phyloP scores from a whole-genome alignment of 2,329 filamentous ascomycete genomes.

The Leptosphaerulina australis region DNA sequence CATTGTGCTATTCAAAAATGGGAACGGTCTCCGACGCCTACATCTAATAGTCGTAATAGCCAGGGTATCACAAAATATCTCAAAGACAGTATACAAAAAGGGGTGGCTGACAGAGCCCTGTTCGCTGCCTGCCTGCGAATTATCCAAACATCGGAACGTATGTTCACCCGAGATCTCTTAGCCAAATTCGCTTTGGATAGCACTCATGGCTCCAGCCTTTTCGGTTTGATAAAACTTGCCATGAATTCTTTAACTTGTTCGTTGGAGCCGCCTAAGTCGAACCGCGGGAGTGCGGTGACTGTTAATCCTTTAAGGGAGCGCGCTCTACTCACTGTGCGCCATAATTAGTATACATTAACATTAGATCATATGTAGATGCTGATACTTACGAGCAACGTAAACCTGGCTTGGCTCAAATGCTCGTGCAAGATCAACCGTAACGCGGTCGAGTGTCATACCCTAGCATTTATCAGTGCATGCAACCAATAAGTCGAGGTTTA shows the following conservation, averaged over 20 bases:
- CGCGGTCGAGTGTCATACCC: constrained; percentile 66
- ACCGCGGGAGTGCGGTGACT: constrained; percentile 41
- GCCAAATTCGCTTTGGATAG: not conserved
- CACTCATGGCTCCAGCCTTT: not conserved
- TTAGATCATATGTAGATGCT: too few species aligned
- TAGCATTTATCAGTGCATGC: constrained; percentile 34
- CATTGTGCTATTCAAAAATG: too few species aligned
- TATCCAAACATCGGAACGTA: too few species aligned
- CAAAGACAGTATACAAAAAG: not conserved
- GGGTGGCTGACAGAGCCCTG: too few species aligned
- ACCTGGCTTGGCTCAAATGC: constrained; percentile 65
- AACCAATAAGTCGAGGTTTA: not conserved
- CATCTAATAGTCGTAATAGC: not conserved
- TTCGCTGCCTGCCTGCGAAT: too few species aligned
- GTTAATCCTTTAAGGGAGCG: constrained; percentile 58
- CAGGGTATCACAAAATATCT: not conserved
- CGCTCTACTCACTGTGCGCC: constrained; percentile 59
- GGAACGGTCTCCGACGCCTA: not conserved
- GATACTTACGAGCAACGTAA: constrained; percentile 61
- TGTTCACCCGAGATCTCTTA: not conserved
- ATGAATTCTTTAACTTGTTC: constrained; percentile 45
- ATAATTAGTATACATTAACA: constrained; percentile 2
- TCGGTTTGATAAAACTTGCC: constrained; percentile 19
- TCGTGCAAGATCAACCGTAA: constrained; percentile 59
- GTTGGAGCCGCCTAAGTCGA: constrained; percentile 34